phyloP scores from a whole-genome alignment of 164 flowering plant genomes.

The Vitis rotundifolia region DNA sequence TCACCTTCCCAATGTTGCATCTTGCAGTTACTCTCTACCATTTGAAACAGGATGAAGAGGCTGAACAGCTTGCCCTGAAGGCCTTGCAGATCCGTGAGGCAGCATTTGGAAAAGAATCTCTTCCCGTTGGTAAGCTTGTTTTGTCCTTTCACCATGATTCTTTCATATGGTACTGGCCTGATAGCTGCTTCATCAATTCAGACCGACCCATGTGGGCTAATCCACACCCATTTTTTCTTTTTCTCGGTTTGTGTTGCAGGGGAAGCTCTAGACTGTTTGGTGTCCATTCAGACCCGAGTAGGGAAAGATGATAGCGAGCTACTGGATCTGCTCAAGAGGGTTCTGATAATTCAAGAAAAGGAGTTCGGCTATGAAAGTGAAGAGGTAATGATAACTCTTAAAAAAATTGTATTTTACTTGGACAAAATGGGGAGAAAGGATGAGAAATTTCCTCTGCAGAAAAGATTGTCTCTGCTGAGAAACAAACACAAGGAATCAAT shows the following conservation, averaged over 20 bases:
- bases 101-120: constrained; percentile 77
- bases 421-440: constrained; percentile 65
- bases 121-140: constrained; percentile 66
- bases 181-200: background rate
- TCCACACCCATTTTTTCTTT: constrained; percentile 1
- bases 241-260: constrained; percentile 41
- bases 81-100: constrained; percentile 72
- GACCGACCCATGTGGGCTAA: background rate
- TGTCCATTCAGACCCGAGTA: constrained; percentile 62
- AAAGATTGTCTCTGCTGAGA: constrained; percentile 60
- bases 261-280: constrained; percentile 89
- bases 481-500: constrained; percentile 47
- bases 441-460: constrained; percentile 60
- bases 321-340: constrained; percentile 57
- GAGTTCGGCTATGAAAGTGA: constrained; percentile 71
- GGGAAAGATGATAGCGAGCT: constrained; percentile 54
- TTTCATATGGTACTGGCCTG: background rate
- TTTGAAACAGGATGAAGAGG: constrained; percentile 68
- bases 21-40: constrained; percentile 80
- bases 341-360: constrained; percentile 77
- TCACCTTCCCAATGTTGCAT: constrained; percentile 77
- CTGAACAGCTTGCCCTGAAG: constrained; percentile 64
- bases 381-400: constrained; percentile 68
- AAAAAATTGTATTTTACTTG: constrained; percentile 62
- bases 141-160: background rate